Evolutionary conservation across 2,329 filamentous ascomycete genomes (phyloP), one percentile per base, ranked within the genome.

Genomic region (Penicillium sp.): DNA sequence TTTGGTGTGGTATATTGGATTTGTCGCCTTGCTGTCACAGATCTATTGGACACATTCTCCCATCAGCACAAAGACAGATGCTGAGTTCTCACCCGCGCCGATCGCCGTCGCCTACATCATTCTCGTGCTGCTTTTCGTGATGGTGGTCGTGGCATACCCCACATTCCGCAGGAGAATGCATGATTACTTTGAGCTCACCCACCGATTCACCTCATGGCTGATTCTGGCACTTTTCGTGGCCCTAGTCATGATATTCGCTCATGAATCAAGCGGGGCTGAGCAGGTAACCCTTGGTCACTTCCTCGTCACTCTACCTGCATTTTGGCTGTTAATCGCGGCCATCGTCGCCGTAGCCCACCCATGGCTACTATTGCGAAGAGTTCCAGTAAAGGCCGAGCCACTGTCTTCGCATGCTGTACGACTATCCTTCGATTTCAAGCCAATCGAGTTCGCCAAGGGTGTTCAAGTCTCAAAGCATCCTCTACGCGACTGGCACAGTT

Each of bases 401-500:
- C 83, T 94, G 19, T 93, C 90, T 0, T 71, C 81, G 15, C 90
- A 92, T 74, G 90, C 89, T 38, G 77, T 90, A 36, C 84, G 87
- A 47, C 82, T 94, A 13, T 83, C 87, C 69, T 88, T 92, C 66
- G 77, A 80, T 66, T 86, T 89, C 72, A 81, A 82, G 15, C 79
- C 82, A 16, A 83, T 85, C 5, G 78, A 81, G 57, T 78, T 81
- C 56, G 80, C 83, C 56, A 80, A 82, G 54, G 81, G 80, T 47
- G 78, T 85, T 45, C 83, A 87, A 39, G 75, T 91, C 31, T 83
- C 87, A 1, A 80, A 82, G 47, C 78, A 80, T 10, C 88, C 88
- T 0, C 77, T 90, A 23, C 74, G 81, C n/a, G 89, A 92, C 72
- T 90, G 87, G 81, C 89, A 92, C 74, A 84, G 85, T 1, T 92